These are phyloP conservation scores for Pecoramyces ruminantium DNA, from an alignment of 192 early-diverging fungal species.

Conservation along the genomic window DNA sequence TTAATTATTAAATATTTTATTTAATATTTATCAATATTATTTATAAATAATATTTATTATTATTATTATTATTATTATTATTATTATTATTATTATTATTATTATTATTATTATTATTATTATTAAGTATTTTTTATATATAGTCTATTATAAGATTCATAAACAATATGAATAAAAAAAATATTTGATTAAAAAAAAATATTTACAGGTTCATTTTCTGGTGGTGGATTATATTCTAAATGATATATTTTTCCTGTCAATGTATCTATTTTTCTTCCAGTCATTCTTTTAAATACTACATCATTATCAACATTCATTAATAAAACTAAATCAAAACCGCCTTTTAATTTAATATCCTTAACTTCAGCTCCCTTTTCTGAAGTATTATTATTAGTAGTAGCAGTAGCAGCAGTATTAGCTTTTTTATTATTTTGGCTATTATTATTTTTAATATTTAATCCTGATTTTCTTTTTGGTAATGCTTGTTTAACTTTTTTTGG, in stretches of 20 bases:
- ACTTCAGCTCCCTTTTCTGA: slow-evolving; percentile 5
- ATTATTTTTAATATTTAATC: slow-evolving; percentile 3
- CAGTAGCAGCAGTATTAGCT: neutral
- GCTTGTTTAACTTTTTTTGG: slow-evolving; percentile 38
- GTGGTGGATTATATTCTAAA: slow-evolving; percentile 32
- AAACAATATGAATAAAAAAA: neutral
- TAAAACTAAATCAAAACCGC: slow-evolving; percentile 29
- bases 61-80: no score
- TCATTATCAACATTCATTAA: slow-evolving; percentile 34
- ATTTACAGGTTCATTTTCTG: slow-evolving; percentile 20
- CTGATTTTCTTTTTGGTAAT: slow-evolving; percentile 25
- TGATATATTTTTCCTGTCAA: slow-evolving; percentile 28
- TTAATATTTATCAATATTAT: no score
- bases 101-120: no score
- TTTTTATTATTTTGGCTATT: slow-evolving; percentile 1
- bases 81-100: no score
- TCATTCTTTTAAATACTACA: slow-evolving; percentile 17
- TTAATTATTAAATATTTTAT: no score
- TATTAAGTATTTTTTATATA: no score
- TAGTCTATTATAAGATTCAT: no score
- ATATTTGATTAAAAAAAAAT: neutral
- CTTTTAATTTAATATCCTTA: slow-evolving; percentile 2
- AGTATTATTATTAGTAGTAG: slow-evolving; percentile 19
- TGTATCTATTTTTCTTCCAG: slow-evolving; percentile 27
- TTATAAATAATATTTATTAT: no score